Conservation (phyloP, 1,139 yeast species). For the Geotrichum bryndzae region DNA sequence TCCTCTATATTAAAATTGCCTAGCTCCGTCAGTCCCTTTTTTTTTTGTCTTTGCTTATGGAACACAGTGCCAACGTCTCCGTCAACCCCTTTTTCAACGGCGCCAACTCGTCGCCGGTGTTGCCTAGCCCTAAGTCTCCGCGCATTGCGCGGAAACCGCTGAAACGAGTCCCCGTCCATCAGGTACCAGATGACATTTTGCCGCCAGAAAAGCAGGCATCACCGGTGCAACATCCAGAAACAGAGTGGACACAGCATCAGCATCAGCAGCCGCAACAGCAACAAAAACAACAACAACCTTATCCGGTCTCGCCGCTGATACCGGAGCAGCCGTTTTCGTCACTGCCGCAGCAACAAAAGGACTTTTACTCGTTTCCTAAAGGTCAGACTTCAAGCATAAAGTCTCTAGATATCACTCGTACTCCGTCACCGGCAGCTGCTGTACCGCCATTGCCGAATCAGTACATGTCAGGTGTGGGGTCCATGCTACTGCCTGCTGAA, state of each 20-base stretch:
- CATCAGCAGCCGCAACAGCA: background rate
- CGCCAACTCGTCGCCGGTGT: background rate
- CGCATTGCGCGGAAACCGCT: constrained; percentile 9
- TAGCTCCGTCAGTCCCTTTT: background rate
- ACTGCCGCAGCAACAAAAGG: background rate
- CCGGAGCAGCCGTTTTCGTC: background rate
- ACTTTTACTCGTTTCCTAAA: background rate
- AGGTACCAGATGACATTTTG: background rate
- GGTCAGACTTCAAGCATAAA: background rate
- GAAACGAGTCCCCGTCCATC: constrained; percentile 12
- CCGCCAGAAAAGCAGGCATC: background rate
- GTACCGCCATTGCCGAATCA: background rate
- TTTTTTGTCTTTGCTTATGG: background rate
- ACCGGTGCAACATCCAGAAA: background rate
- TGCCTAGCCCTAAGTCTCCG: background rate
- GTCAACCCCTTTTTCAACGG: background rate
- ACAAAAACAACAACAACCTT: background rate
- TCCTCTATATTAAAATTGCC: background rate
- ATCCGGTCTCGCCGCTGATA: background rate
- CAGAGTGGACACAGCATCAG: background rate
- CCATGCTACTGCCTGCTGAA: background rate
- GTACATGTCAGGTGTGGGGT: background rate
- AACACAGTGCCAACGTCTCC: background rate
- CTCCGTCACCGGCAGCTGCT: constrained; percentile 1
- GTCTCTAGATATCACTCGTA: background rate